Evolutionary conservation across 2,329 filamentous ascomycete species (phyloP).

Genomic region (Aureobasidium sp.): DNA sequence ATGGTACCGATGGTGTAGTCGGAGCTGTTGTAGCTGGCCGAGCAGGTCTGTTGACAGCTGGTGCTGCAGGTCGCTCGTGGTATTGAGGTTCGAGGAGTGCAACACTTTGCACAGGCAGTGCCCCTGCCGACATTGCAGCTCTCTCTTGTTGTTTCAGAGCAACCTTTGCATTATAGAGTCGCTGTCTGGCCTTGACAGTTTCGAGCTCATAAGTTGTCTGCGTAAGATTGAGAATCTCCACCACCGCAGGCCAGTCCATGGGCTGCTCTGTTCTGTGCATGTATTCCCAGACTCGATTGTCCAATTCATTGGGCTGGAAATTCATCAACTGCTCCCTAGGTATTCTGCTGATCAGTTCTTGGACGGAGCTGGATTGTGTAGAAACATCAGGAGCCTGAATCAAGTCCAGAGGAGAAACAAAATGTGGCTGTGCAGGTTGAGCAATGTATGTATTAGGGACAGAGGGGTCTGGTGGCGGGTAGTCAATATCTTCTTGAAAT

Average conservation of each 20-base stretch:
- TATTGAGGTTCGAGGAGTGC: not conserved
- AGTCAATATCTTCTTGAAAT: not conserved
- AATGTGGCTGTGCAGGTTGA: not conserved
- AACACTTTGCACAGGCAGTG: not conserved
- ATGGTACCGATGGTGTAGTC: not conserved
- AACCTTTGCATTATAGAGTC: not conserved
- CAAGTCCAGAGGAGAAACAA: not conserved
- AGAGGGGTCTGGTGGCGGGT: not conserved
- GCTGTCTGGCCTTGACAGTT: not conserved
- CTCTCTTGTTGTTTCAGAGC: not conserved
- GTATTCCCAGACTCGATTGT: not conserved
- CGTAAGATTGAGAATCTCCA: not conserved
- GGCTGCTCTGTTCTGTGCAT: not conserved
- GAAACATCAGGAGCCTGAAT: not conserved
- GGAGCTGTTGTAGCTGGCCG: not conserved
- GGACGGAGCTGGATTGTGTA: not conserved
- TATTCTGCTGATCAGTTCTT: not conserved
- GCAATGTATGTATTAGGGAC: not conserved
- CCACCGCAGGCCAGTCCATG: not conserved
- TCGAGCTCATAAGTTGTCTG: not conserved
- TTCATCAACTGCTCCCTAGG: not conserved
- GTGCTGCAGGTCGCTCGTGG: not conserved
- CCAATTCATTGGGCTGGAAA: not conserved
- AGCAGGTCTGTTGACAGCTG: too few relatives aligned
- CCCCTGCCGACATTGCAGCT: not conserved